These are phyloP conservation scores for Crithidia fasciculata DNA, from an alignment of 208 protist genomes.

Conservation along the genomic window DNA sequence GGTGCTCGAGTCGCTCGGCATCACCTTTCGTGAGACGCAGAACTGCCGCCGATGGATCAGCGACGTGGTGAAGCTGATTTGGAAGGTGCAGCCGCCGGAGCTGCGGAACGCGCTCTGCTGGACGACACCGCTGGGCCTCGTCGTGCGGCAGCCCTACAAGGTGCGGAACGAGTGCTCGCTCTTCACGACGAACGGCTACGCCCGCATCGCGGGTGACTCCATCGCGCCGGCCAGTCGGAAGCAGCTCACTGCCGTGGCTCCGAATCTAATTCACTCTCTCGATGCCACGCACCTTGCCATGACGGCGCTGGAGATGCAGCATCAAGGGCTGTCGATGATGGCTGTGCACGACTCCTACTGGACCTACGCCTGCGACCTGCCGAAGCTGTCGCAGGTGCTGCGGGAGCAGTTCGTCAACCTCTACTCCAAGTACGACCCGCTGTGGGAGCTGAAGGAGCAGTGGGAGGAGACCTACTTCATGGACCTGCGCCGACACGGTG, in stretches of 20 bases:
- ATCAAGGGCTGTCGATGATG: constrained; percentile 91
- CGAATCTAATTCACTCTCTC: constrained; percentile 99
- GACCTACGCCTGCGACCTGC: constrained; percentile 96
- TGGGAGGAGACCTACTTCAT: constrained; percentile 92
- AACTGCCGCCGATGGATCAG: constrained; percentile 90
- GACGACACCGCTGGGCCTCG: constrained; percentile 96
- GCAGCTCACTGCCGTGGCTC: constrained; percentile 96
- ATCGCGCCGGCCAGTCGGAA: constrained; percentile 83
- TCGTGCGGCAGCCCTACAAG: constrained; percentile 97
- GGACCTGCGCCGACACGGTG: constrained; percentile 84
- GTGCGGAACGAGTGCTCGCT: constrained; percentile 80
- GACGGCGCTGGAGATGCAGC: constrained; percentile 94
- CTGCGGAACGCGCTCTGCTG: constrained; percentile 91
- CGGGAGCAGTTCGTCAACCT: constrained; percentile 97
- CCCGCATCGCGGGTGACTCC: constrained; percentile 68
- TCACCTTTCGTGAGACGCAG: constrained; percentile 89
- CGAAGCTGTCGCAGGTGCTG: constrained; percentile 92
- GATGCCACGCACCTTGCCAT: constrained; percentile 98
- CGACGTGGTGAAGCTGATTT: constrained; percentile 73
- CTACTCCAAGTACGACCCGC: constrained; percentile 92
- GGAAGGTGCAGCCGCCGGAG: constrained; percentile 81
- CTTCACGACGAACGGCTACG: constrained; percentile 85
- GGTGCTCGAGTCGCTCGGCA: constrained; percentile 87
- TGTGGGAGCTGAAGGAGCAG: constrained; percentile 93
- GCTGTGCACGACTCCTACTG: constrained; percentile 99